Evolutionary conservation across 148 eudicot genomes (phyloP).

Genomic region (Silene conica): DNA sequence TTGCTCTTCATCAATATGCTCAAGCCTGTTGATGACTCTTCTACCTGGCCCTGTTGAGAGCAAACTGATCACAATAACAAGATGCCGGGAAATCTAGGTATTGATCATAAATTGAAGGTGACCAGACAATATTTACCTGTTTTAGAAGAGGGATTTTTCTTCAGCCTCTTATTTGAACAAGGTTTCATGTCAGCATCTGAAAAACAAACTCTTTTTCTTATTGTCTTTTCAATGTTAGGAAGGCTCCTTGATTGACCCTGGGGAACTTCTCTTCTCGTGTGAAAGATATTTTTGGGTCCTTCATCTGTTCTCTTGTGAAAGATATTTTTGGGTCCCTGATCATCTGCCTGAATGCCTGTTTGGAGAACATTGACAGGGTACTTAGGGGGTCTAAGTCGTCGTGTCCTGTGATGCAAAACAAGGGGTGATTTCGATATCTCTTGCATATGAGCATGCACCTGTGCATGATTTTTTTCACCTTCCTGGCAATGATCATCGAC

Average conservation of each 20-base stretch:
- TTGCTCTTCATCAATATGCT: conserved; percentile 22
- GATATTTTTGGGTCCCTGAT: conserved; percentile 23
- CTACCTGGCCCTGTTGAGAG: conserved; percentile 30
- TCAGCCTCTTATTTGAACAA: conserved; percentile 25
- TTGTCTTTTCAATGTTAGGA: conserved; percentile 26
- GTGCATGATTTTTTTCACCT: conserved; percentile 31
- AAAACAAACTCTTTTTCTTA: conserved; percentile 65
- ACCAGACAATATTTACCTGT: conserved; percentile 32
- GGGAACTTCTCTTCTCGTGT: conserved; percentile 24
- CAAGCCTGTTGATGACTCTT: conserved; percentile 33
- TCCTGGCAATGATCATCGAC: conserved; percentile 16
- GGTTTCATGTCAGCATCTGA: conserved; percentile 29
- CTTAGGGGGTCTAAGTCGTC: conserved; percentile 36
- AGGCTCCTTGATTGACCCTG: conserved; percentile 23
- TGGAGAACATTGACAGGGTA: conserved; percentile 22
- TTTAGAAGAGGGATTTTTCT: conserved; percentile 20
- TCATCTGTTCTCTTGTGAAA: conserved; percentile 22
- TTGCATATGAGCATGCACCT: conserved; percentile 23
- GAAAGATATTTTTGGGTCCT: conserved; percentile 22
- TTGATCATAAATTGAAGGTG: conserved; percentile 5
- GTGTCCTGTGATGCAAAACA: conserved; percentile 28
- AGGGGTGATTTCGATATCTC: conserved; percentile 30
- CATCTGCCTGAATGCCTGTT: conserved; percentile 25
- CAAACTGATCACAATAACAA: conserved; percentile 9
- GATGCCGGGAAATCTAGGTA: conserved; percentile 3